Base-by-base conservation (phyloP, 2,329 filamentous ascomycete species). In the Plenodomus tracheiphilus region DNA sequence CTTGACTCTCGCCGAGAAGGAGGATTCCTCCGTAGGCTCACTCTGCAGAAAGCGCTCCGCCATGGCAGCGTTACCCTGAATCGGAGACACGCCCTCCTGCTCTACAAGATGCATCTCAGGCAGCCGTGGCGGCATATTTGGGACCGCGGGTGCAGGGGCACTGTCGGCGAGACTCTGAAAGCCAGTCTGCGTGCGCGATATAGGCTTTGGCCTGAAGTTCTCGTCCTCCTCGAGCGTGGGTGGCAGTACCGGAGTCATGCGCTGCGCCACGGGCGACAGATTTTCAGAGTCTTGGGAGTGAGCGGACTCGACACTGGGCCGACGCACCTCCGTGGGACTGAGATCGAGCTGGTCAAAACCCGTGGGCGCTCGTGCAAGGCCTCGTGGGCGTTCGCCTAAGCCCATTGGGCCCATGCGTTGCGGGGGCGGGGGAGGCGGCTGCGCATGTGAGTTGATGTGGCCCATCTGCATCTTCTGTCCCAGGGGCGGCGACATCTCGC, bases 101-200 rank as follows among this genome's bases (percentile, higher is more conserved):
- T 46, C 44, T 18, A 52, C 49, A 6, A 54, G 41, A 2, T 58
- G 49, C 46, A 59, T 28, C 38, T 68, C 62, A n/a, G 62, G 65
- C 25, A 70, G 43, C 56, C 53, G 71, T 52, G 61, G 69, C 52
- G 61, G 69, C 15, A 68, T 36, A 2, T 53, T 49, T 4, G 65
- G 64, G 20, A 61, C 43, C 6, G 54, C 61, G 79, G 81, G 55
- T 81, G 81, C 16, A 76, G 75, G 64, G 81, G 59, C 59, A 18
- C 51, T 48, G 34, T 55, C 56, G 8, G 32, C 55, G 18, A 61
- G 46, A 22, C 61, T 60, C 35, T 61, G 64, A 53, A 69, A 69
- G 17, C 83, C 83, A 0, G 85, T 87, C 66, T 84, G 82, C 1
- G 80, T 80, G 35, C 84, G 77, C 49, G 77, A 75, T 44, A 87